Evolutionary conservation across 176 grass and related monocot genomes (phyloP), one percentile per base, ranked within the genome.

Genomic region (Saccharum spontaneum): DNA sequence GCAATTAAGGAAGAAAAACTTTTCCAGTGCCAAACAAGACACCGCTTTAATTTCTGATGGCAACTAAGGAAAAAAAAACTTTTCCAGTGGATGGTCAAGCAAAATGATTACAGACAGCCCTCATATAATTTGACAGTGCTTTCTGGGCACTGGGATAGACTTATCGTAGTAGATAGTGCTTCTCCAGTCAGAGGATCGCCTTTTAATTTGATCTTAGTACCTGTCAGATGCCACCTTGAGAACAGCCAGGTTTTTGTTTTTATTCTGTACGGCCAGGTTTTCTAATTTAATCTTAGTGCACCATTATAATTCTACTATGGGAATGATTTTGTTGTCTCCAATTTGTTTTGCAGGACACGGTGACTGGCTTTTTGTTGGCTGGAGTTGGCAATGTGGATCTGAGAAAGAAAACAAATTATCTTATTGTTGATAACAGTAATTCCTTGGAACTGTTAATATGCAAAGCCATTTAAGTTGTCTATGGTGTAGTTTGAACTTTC

Each of bases 331-430:
- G 3, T 63, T 62, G 26, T 41, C 49, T 50, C 36, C 52, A 31
- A 6, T 73, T n/a, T 80, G 18, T 33, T 80, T 57, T 57, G 16
- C 60, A 94, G 93, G 93, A 94, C 52, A 94, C 93, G 16, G 74
- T 94, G 8, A 92, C 90, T 78, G 93, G 93, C 0, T 94, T 94
- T 79, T 88, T 94, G 82, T 80, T 94, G 67, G 93, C 90, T 76
- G 93, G 90, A 70, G 93, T 92, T 57, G 93, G 93, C 28, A 92
- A 92, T 81, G 93, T 94, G 67, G 93, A 94, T 77, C 8, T 94
- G 24, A 87, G 93, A 63, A 92, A 67, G 82, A 94, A 92, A 44
- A 92, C 93, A 52, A 94, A 94, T 73, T 94, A 92, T 69, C 90
- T 94, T 59, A 90, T 92, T 26, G 90, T 94, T 15, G 93, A 94